These are phyloP conservation scores for Auricularia heimuer DNA, from an alignment of 768 basidiomycete species.

Conservation along the genomic window DNA sequence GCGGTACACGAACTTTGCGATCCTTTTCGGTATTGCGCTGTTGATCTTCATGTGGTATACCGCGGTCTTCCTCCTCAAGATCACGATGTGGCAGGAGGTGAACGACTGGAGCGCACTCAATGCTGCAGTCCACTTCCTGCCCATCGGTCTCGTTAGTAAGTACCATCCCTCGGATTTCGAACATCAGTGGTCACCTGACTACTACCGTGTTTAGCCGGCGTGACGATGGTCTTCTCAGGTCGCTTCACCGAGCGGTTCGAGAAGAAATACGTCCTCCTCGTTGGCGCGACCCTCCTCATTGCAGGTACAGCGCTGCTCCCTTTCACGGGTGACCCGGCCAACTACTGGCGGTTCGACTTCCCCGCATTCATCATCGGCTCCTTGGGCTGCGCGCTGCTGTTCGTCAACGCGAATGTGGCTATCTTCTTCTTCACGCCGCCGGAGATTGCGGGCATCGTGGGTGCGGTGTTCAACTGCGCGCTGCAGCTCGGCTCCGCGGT, in stretches of 20 bases:
- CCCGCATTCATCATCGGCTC: constrained; percentile 42
- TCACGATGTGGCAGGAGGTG: constrained; percentile 31
- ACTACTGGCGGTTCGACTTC: constrained; percentile 40
- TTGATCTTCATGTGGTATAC: constrained; percentile 36
- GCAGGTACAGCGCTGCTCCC: constrained; percentile 33
- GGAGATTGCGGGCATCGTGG: constrained; percentile 40
- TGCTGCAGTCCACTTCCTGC: constrained; percentile 23
- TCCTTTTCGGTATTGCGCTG: constrained; percentile 29
- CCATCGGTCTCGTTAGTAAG: background rate
- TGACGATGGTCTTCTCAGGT: background rate
- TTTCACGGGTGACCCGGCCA: constrained; percentile 27
- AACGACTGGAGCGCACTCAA: constrained; percentile 34
- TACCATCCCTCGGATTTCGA: too few relatives aligned
- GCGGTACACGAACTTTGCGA: constrained; percentile 32
- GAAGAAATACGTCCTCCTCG: constrained; percentile 36
- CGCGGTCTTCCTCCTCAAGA: constrained; percentile 24
- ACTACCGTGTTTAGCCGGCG: too few relatives aligned
- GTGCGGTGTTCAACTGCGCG: constrained; percentile 46
- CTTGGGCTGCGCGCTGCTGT: constrained; percentile 35
- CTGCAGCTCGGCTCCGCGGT: constrained; percentile 45
- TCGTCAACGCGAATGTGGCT: constrained; percentile 41
- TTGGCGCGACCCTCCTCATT: constrained; percentile 29
- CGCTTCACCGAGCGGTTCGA: background rate
- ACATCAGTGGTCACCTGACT: too few relatives aligned
- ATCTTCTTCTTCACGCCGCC: constrained; percentile 39